A percentile compares a stretch with the other conserved stretches of the same genome.
These are phyloP conservation scores for Kazachstania martiniae DNA, from an alignment of 805 yeast genomes.

Conservation along the genomic window DNA sequence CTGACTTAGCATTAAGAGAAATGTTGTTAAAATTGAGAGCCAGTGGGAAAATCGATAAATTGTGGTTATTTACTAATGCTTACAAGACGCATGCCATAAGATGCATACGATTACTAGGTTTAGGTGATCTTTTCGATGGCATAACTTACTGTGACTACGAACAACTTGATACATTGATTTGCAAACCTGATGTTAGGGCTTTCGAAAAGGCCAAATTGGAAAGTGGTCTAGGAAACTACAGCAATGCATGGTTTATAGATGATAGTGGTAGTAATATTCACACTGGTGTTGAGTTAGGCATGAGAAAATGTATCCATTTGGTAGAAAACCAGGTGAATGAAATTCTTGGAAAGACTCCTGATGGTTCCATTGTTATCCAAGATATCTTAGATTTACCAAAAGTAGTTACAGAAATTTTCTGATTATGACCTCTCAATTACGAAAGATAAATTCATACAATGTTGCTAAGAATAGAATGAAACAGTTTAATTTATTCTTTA, in stretches of 20 bases:
- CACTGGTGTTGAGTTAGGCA: conserved; percentile 63
- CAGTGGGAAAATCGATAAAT: conserved; percentile 47
- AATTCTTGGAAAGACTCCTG: conserved; percentile 27
- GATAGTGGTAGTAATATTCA: conserved; percentile 73
- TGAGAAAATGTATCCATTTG: conserved; percentile 62
- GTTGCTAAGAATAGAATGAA: background rate
- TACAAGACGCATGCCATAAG: conserved; percentile 82
- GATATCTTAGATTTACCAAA: conserved; percentile 38
- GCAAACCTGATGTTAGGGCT: conserved; percentile 78
- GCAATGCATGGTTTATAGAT: conserved; percentile 66
- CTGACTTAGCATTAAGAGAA: conserved; percentile 44
- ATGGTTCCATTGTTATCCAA: conserved; percentile 43
- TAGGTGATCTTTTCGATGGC: conserved; percentile 93
- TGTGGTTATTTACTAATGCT: conserved; percentile 94
- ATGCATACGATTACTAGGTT: conserved; percentile 66
- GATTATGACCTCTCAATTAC: background rate
- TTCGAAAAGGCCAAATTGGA: conserved; percentile 55
- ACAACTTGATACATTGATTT: conserved; percentile 51
- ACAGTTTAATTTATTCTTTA: background rate
- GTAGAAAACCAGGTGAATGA: conserved; percentile 56
- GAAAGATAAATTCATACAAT: background rate
- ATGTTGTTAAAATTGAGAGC: conserved; percentile 36
- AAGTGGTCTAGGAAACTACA: conserved; percentile 35
- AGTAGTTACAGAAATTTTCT: conserved; percentile 43
- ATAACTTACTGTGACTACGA: conserved; percentile 83